phyloP scores from a whole-genome alignment of 164 flowering plant genomes.

The Annona squamosa region DNA sequence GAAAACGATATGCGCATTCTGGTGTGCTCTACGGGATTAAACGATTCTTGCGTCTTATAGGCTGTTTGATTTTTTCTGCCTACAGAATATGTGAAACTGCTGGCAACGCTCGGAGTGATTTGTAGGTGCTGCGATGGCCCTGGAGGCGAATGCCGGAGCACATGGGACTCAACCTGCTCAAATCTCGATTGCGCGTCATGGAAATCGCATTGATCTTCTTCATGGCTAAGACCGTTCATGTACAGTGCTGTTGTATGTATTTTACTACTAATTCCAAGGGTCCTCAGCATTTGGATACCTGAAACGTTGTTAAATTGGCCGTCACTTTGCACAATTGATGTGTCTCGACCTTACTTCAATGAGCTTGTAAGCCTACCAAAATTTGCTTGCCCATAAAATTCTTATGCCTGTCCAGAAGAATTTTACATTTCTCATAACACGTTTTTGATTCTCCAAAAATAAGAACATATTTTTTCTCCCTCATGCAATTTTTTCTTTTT shows the following conservation, averaged over 20 bases:
- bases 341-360: no score
- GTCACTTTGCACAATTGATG: no score
- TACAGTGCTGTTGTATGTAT: neutral
- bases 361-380: no score
- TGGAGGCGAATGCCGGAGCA: slow-evolving; percentile 12
- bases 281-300: no score
- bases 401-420: no score
- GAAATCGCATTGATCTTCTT: slow-evolving; percentile 16
- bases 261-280: no score
- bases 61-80: neutral
- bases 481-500: no score
- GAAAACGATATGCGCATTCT: neutral
- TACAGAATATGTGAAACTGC: neutral
- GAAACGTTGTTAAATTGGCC: no score
- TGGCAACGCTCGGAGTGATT: slow-evolving; percentile 4
- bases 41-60: neutral
- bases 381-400: no score
- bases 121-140: slow-evolving; percentile 9
- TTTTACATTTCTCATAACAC: no score
- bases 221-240: neutral
- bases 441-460: no score
- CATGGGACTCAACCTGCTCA: slow-evolving; percentile 26
- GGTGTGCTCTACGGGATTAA: neutral
- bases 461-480: no score
- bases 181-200: slow-evolving; percentile 37